Evolutionary conservation across 2,329 filamentous ascomycete species (phyloP).

Genomic region (Apiospora rasikravindrae): DNA sequence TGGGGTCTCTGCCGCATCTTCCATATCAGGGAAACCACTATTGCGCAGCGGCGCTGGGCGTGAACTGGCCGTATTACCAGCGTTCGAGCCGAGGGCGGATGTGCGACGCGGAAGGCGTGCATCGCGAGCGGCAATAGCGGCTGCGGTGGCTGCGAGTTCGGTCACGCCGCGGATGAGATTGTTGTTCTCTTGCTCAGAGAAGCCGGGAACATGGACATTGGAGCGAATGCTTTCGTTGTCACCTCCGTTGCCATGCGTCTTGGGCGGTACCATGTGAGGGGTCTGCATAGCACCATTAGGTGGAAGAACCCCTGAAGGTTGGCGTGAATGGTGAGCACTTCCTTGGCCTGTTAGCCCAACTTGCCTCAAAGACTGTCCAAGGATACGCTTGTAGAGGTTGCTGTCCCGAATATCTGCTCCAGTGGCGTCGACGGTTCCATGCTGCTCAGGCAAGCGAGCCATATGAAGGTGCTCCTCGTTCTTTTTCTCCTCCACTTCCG

Average conservation of each 20-base stretch:
- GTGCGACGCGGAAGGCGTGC: slow-evolving; percentile 51
- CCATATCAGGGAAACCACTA: slow-evolving; percentile 49
- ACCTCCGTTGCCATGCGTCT: slow-evolving; percentile 54
- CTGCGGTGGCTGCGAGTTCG: slow-evolving; percentile 91
- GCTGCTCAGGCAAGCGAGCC: slow-evolving; percentile 42
- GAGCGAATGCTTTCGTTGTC: slow-evolving; percentile 45
- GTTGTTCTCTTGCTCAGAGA: slow-evolving; percentile 83
- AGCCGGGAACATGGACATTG: slow-evolving; percentile 65
- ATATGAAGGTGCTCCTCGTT: slow-evolving; percentile 53
- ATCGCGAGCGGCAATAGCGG: slow-evolving; percentile 84
- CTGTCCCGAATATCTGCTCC: slow-evolving; percentile 81
- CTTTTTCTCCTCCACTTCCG: slow-evolving; percentile 79
- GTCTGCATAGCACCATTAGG: slow-evolving; percentile 54
- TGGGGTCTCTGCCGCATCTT: slow-evolving; percentile 51
- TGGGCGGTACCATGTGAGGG: slow-evolving; percentile 80
- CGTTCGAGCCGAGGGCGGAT: slow-evolving; percentile 39
- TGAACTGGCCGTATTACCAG: slow-evolving; percentile 32
- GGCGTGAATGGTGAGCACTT: slow-evolving; percentile 34
- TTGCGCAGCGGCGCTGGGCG: slow-evolving; percentile 42
- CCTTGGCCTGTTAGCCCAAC: slow-evolving; percentile 70
- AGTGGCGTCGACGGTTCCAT: slow-evolving; percentile 50
- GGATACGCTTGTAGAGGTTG: slow-evolving; percentile 88
- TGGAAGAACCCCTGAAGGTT: slow-evolving; percentile 33
- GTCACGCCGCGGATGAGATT: slow-evolving; percentile 84
- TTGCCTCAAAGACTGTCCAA: slow-evolving; percentile 88